phyloP scores from a whole-genome alignment of 2,329 filamentous ascomycete genomes.

The Coniochaeta sp. region DNA sequence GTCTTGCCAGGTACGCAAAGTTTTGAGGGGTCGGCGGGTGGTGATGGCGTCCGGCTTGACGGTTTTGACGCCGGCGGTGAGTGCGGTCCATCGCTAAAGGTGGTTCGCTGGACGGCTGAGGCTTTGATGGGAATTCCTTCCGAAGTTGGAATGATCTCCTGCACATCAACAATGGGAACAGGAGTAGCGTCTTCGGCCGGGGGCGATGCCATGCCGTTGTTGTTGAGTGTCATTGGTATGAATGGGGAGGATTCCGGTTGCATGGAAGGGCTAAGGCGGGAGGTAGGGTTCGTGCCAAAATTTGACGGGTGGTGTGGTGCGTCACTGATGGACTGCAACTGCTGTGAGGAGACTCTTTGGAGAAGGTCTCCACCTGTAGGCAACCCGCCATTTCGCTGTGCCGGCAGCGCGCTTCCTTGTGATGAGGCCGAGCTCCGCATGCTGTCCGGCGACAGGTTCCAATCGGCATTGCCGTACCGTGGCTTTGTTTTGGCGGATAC shows the following conservation, averaged over 20 bases:
- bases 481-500: conserved; percentile 7
- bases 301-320: conserved; percentile 23
- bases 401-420: conserved; percentile 7
- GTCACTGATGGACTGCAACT: background rate
- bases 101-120: conserved; percentile 43
- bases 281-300: conserved; percentile 14
- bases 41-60: conserved; percentile 20
- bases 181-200: conserved; percentile 22
- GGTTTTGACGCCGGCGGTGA: conserved; percentile 17
- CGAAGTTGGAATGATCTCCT: conserved; percentile 50
- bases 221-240: conserved; percentile 7
- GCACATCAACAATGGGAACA: conserved; percentile 47
- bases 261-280: conserved; percentile 12
- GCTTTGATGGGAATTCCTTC: conserved; percentile 53
- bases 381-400: background rate
- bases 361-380: background rate
- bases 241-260: conserved; percentile 5
- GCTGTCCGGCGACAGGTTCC: conserved; percentile 13
- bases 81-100: conserved; percentile 35
- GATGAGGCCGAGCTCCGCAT: conserved; percentile 15
- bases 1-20: conserved; percentile 20
- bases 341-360: background rate
- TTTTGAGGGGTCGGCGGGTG: conserved; percentile 18
- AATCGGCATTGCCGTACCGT: conserved; percentile 6
- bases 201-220: background rate